Base-by-base conservation (phyloP, 139 green algal genomes). In the Monoraphidium neglectum region DNA sequence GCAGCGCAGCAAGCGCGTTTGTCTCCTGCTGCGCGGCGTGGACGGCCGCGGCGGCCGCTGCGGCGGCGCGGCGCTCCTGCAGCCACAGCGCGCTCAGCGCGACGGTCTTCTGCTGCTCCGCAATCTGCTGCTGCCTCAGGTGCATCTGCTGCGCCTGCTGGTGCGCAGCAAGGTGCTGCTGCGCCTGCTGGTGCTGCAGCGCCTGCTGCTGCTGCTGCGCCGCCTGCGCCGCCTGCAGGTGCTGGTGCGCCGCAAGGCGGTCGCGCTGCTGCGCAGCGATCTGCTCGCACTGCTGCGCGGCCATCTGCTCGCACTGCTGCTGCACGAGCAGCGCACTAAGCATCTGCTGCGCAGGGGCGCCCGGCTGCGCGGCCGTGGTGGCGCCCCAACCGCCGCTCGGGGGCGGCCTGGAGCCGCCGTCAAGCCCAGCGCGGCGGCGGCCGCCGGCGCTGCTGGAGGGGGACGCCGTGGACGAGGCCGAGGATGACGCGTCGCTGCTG, bases 391-490 rank as follows among this genome's bases (percentile, higher is more conserved):
- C 47, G 47, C 12, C 8, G 24, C 10, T n/a, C 4, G 54, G 54
- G 56, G n/a, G 30, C 73, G 46, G 35, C 16, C 73, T 4, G 15
- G 73, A 79, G 73, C 28, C 56, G 61, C 71, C 56, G 49, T 79
- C 73, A 3, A 21, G 47, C 16, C 46, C 56, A 1, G 46, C 5
- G 3, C 46, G 21, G 3, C 0, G 51, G 0, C 10, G 35, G 13
- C 67, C 67, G 30, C 28, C 15, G 28, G 30, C 46, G 23, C 46
- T 18, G 68, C 24, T 33, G 61, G 24, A 35, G 36, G 26, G 71
- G 30, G 8, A 60, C 69, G 33, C 70, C 69, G 59, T 32, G 61
- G 13, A 70, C 32, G 16, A 77, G 69, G 71, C 18, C 62, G 32
- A 56, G 37, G 43, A 64, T 78, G 43, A 71, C 60, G 0, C 35